Evolutionary conservation across 1,284 basidiomycete genomes (phyloP).

Genomic region (Gymnopus androsaceus): DNA sequence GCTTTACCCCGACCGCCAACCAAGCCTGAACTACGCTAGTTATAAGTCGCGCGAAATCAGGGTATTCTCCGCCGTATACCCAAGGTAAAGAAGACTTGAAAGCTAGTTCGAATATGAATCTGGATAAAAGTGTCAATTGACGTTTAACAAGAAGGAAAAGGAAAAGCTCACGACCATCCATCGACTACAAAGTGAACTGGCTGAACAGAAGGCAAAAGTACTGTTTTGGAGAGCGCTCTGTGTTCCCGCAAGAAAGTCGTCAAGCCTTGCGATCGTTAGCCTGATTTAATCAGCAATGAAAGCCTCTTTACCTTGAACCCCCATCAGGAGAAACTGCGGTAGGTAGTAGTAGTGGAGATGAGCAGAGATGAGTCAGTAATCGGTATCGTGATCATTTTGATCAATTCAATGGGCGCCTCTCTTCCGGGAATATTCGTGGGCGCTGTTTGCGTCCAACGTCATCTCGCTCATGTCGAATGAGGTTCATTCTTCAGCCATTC

Average conservation of each 20-base stretch:
- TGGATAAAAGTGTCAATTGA: slow-evolving; percentile 33
- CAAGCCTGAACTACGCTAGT: slow-evolving; percentile 64
- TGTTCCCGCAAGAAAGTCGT: slow-evolving; percentile 80
- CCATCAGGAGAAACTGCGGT: no score
- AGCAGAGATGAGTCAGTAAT: no score
- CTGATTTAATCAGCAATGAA: no score
- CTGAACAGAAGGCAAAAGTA: slow-evolving; percentile 39
- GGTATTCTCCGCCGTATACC: slow-evolving; percentile 87
- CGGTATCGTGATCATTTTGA: no score
- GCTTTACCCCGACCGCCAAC: slow-evolving; percentile 69
- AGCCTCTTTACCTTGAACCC: no score
- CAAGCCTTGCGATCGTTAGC: slow-evolving; percentile 55
- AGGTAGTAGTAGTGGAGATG: no score
- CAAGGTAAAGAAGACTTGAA: slow-evolving; percentile 72
- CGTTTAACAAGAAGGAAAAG: slow-evolving; percentile 14
- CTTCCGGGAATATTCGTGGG: no score
- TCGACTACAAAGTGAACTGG: slow-evolving; percentile 67
- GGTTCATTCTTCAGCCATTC: no score
- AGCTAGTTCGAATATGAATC: slow-evolving; percentile 79
- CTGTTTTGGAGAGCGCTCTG: slow-evolving; percentile 55
- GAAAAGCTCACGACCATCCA: slow-evolving; percentile 80
- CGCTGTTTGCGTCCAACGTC: no score
- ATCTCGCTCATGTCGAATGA: no score
- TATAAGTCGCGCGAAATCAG: slow-evolving; percentile 56
- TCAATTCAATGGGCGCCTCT: no score